Conservation (phyloP, 352 stramenopile genomes). For the Globisporangium takayamanum region DNA sequence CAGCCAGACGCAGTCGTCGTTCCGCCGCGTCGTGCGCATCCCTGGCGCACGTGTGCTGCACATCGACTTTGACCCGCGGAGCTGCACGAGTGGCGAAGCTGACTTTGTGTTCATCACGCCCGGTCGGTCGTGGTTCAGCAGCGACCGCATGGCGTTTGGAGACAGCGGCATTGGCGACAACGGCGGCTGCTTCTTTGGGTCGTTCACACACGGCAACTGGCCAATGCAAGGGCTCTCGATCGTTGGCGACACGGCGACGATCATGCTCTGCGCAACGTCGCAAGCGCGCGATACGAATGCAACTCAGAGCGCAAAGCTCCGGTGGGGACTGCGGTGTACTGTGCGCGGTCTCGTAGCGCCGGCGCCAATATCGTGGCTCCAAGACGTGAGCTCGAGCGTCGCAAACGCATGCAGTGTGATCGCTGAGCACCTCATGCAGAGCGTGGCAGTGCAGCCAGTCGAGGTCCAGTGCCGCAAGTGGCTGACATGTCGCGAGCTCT, state of each 20-base stretch:
- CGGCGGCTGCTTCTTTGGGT: slow-evolving; percentile 62
- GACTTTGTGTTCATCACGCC: slow-evolving; percentile 67
- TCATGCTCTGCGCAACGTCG: slow-evolving; percentile 63
- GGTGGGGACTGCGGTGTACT: slow-evolving; percentile 58
- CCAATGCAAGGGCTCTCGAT: slow-evolving; percentile 45
- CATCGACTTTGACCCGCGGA: slow-evolving; percentile 64
- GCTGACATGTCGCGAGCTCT: slow-evolving; percentile 19
- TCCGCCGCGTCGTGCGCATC: slow-evolving; percentile 52
- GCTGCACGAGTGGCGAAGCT: slow-evolving; percentile 44
- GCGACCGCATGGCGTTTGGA: slow-evolving; percentile 46
- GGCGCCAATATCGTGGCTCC: slow-evolving; percentile 18
- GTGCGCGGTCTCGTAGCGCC: slow-evolving; percentile 34
- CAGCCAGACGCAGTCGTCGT: slow-evolving; percentile 43
- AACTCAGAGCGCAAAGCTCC: slow-evolving; percentile 24
- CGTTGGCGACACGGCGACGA: slow-evolving; percentile 51
- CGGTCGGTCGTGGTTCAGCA: slow-evolving; percentile 51
- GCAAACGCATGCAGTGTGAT: slow-evolving; percentile 30
- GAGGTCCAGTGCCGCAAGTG: slow-evolving; percentile 29
- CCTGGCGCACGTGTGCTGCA: slow-evolving; percentile 46
- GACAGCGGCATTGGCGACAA: slow-evolving; percentile 55
- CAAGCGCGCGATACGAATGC: slow-evolving; percentile 31
- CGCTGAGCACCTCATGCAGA: slow-evolving; percentile 33
- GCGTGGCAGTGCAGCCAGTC: slow-evolving; percentile 19
- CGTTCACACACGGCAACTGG: slow-evolving; percentile 46
- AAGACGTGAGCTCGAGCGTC: slow-evolving; percentile 23